A percentile compares a stretch with the other conserved stretches of the same genome.
phyloP scores from a whole-genome alignment of 768 basidiomycete species.

The Leucocoprinus sp. region DNA sequence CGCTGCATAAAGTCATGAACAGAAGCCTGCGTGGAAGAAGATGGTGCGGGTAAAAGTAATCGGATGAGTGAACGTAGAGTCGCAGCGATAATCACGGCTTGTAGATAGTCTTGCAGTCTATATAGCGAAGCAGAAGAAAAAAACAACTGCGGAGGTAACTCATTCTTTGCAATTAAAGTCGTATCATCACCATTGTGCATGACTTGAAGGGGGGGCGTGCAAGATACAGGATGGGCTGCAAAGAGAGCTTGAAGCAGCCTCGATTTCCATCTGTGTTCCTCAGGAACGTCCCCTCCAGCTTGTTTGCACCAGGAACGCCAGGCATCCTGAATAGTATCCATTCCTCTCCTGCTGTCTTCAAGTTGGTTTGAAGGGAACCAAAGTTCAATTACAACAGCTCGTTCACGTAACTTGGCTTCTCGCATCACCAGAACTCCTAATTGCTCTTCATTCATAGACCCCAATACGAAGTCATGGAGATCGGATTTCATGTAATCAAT shows the following conservation, averaged over 20 bases:
- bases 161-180: constrained; percentile 22
- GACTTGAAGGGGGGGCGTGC: constrained; percentile 21
- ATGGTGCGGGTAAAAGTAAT: constrained; percentile 19
- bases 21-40: constrained; percentile 7
- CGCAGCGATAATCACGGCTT: constrained; percentile 61
- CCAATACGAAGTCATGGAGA: constrained; percentile 55
- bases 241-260: constrained; percentile 39
- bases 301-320: constrained; percentile 26
- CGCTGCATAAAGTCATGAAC: constrained; percentile 43
- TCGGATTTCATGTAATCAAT: constrained; percentile 63
- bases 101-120: constrained; percentile 59
- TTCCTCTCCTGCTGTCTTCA: constrained; percentile 13
- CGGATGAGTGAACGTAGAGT: constrained; percentile 49
- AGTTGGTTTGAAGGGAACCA: constrained; percentile 27
- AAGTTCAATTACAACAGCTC: constrained; percentile 41
- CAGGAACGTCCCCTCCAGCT: neutral
- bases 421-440: constrained; percentile 38
- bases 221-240: constrained; percentile 31
- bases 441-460: constrained; percentile 58
- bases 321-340: constrained; percentile 21
- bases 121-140: constrained; percentile 47
- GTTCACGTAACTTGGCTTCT: constrained; percentile 49
- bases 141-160: constrained; percentile 59
- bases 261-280: constrained; percentile 33
- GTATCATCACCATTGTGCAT: neutral